phyloP scores from a whole-genome alignment of 257 asterid species.

The Striga asiatica region DNA sequence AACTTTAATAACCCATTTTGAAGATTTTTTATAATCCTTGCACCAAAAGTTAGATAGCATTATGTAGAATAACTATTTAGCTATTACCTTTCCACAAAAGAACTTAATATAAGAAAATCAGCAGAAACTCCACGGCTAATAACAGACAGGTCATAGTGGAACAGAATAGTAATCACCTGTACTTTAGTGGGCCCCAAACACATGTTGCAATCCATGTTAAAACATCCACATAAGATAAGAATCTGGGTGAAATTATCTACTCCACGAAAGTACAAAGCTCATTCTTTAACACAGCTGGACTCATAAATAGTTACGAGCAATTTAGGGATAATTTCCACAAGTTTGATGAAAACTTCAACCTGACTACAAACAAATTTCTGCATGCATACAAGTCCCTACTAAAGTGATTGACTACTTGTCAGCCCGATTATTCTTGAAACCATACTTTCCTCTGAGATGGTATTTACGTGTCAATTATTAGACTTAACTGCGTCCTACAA shows the following conservation, averaged over 20 bases:
- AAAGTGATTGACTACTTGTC: neutral
- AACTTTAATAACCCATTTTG: neutral
- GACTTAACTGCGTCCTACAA: neutral
- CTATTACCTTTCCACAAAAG: neutral
- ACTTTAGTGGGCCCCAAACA: neutral
- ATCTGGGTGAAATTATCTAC: too few species aligned
- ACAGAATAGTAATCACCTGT: neutral
- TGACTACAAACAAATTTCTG: too few species aligned
- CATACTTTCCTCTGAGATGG: neutral
- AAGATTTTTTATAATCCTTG: neutral
- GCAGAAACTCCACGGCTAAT: too few species aligned
- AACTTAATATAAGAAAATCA: neutral
- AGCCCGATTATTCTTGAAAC: constrained; percentile 8
- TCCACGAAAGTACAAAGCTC: too few species aligned
- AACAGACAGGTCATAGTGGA: constrained; percentile 1
- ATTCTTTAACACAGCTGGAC: too few species aligned
- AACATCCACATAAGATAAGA: too few species aligned
- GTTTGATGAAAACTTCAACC: too few species aligned
- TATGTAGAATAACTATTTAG: neutral
- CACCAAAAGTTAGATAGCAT: neutral
- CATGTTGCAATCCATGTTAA: neutral
- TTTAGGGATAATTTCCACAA: too few species aligned
- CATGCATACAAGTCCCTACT: too few species aligned
- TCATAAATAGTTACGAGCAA: too few species aligned
- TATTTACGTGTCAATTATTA: neutral